Base-by-base conservation (phyloP, 306 rosid species). In the Acacia melanoxylon region DNA sequence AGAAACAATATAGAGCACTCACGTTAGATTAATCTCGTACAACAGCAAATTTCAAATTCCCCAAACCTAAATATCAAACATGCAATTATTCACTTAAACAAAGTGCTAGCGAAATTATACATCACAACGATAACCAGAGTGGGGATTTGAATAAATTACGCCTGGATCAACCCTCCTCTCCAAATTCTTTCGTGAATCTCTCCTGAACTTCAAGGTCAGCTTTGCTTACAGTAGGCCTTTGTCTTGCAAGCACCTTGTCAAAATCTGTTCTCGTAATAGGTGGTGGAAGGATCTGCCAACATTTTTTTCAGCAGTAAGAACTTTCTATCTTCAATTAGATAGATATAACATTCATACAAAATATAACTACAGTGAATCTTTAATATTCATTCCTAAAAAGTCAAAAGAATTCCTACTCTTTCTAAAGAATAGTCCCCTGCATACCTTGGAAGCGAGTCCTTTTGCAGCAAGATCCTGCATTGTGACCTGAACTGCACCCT, bases 151-250 rank as follows among this genome's bases (percentile, higher is more conserved):
- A 81, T 56, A 78, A 78, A 74, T 78, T 83, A 72, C 86, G 79
- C 81, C 88, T 74, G 74, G 79, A 66, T 96, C 83, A 96, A 80
- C 99, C 99, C 86, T 96, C 99, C 87, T 96, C 99, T 77, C 99
- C 99, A 80, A 94, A 96, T 85, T 96, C 99, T 81, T 89, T 91
- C 0, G 99, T 96, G 89, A 96, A 96, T 87, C 90, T 92, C 92
- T 96, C 99, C 5, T 96, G 98, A 79, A 91, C 91, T 5, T 91
- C 94, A 75, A 94, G 98, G 80, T 96, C 99, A 40, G 84, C 8
- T 88, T 96, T 96, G 91, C 99, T 92, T 89, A 96, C 99, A 1
- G 99, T 96, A 76, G 98, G 99, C 90, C 88, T 92, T 87, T 96
- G 98, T 85, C 97, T 89, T 4, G 98, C 95, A 69, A 96, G 89